These are phyloP conservation scores for Onygenales sp. DNA, from an alignment of 2,329 filamentous ascomycete genomes.

Conservation along the genomic window DNA sequence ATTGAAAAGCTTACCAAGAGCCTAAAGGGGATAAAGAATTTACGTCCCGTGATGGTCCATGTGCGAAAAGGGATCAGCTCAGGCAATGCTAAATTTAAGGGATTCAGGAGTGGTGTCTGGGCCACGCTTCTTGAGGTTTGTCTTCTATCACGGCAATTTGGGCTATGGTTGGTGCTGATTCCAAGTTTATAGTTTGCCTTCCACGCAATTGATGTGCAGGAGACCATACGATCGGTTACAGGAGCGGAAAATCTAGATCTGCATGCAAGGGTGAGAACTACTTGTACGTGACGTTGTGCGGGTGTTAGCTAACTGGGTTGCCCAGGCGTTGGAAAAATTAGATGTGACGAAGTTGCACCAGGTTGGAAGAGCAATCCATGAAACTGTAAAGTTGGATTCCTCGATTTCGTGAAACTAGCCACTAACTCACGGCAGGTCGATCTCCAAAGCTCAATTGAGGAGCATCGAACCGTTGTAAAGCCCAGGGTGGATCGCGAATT, in stretches of 20 bases:
- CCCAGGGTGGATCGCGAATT: slow-evolving; percentile 63
- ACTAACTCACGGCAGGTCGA: slow-evolving; percentile 47
- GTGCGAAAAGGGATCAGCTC: slow-evolving; percentile 68
- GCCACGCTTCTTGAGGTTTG: slow-evolving; percentile 51
- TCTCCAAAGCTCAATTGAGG: slow-evolving; percentile 64
- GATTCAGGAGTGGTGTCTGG: slow-evolving; percentile 62
- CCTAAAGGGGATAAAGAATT: slow-evolving; percentile 65
- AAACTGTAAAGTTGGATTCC: slow-evolving; percentile 39
- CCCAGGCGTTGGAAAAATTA: slow-evolving; percentile 50
- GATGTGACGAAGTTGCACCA: slow-evolving; percentile 50
- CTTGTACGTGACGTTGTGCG: not conserved
- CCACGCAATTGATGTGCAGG: slow-evolving; percentile 59
- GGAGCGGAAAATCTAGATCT: slow-evolving; percentile 46
- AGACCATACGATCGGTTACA: slow-evolving; percentile 49
- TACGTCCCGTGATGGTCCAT: slow-evolving; percentile 58
- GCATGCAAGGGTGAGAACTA: slow-evolving; percentile 40
- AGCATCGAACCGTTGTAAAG: slow-evolving; percentile 63
- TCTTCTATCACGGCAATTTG: not conserved
- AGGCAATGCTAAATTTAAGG: slow-evolving; percentile 40
- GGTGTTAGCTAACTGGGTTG: not conserved
- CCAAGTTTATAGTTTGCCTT: slow-evolving; percentile 52
- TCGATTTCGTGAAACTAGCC: not conserved
- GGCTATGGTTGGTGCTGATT: slow-evolving; percentile 4
- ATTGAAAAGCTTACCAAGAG: slow-evolving; percentile 49
- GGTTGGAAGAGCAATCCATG: slow-evolving; percentile 61